Evolutionary conservation across 352 stramenopile species (phyloP).

Genomic region (Pilasporangium apinafurcum): DNA sequence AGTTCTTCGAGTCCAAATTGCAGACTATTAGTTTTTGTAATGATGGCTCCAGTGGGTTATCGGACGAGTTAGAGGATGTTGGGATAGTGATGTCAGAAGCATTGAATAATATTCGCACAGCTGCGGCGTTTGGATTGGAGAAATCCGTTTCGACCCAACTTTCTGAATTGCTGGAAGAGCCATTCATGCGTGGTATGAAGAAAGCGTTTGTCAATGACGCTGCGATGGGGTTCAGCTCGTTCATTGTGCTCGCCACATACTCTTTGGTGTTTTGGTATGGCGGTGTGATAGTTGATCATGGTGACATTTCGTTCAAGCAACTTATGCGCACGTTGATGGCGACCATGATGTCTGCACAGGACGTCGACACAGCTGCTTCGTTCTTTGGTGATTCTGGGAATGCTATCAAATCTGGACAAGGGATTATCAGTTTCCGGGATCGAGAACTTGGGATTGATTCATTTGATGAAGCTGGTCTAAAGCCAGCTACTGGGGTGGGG

Average conservation of each 20-base stretch:
- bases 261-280: slow-evolving; percentile 61
- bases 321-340: slow-evolving; percentile 44
- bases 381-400: slow-evolving; percentile 27
- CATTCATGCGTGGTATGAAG: slow-evolving; percentile 6
- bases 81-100: slow-evolving; percentile 34
- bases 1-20: too few species aligned
- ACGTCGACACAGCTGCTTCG: slow-evolving; percentile 14
- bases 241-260: slow-evolving; percentile 28
- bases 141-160: slow-evolving; percentile 20
- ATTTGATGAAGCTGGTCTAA: not conserved
- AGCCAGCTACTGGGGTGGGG: slow-evolving; percentile 1
- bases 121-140: slow-evolving; percentile 31
- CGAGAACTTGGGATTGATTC: not conserved
- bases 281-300: slow-evolving; percentile 25
- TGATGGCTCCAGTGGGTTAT: slow-evolving; percentile 4
- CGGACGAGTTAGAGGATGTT: slow-evolving; percentile 18
- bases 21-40: too few species aligned
- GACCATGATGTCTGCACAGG: slow-evolving; percentile 42
- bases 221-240: slow-evolving; percentile 58
- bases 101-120: slow-evolving; percentile 27
- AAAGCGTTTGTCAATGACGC: slow-evolving; percentile 26
- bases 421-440: slow-evolving; percentile 4
- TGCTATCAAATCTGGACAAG: slow-evolving; percentile 11
- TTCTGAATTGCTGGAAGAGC: slow-evolving; percentile 13
- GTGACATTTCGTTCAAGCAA: slow-evolving; percentile 30